Evolutionary conservation across 2,329 filamentous ascomycete genomes (phyloP), one percentile per base, ranked within the genome.

Genomic region (Fusarium sp.): DNA sequence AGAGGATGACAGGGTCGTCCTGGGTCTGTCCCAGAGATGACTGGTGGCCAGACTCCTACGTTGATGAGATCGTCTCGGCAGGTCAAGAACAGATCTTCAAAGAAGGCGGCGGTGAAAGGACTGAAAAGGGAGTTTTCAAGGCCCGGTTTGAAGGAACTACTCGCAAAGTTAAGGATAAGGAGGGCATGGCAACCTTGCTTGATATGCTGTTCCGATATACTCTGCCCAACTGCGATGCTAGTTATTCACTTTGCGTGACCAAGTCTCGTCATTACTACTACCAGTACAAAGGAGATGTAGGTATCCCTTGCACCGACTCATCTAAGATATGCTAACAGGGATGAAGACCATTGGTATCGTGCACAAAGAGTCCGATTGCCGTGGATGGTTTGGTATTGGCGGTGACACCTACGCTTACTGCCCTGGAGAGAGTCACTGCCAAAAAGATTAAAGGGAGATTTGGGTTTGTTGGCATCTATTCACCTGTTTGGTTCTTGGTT

Each of bases 31-130:
- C 59, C 7, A 32, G 55, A 6, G 38, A 63, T 7, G 24, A 53
- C 9, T 63, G 64, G 64, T 67, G 45, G 64, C 64, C 64, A 17
- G 41, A 56, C 14, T 44, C 44, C 11, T 63, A 67, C 18, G 58
- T 63, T 24, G 51, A 67, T 15, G 58, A 67, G n/a, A 63, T 57
- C 26, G 32, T 67, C n/a, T 28, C 28, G 28, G 28, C 28, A 28
- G 28, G 28, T 17, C 38, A 63, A 17, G 64, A 67, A 22, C 59
- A 67, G 15, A 63, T 63, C 44, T 51, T 51, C n/a, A 63, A 67
- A 15, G 59, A 67, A 18, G 59, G 59, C 15, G 26, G 38, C 2
- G 51, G 44, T 10, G 22, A 58, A 26, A 24, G 11, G 13, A 45
- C 53, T 6, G 15, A n/a, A 1, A 67, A 63, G 13, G 59, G 59